A percentile compares a stretch with the other conserved stretches of the same genome.
Evolutionary conservation across 805 yeast genomes (phyloP).

Genomic region (Pichia cabralensis): DNA sequence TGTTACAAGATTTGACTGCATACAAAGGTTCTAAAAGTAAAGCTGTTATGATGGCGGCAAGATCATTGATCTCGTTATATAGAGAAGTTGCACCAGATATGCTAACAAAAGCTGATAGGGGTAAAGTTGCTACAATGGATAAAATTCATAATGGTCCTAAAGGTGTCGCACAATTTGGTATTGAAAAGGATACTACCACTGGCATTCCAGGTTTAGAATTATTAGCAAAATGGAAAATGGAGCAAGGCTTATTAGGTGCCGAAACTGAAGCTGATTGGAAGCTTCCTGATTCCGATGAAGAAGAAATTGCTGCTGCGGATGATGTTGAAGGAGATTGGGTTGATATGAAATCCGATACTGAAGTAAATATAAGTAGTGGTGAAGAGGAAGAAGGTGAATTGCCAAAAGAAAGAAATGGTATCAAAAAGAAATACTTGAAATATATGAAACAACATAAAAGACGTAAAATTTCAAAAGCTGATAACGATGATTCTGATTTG

Average conservation of each 20-base stretch:
- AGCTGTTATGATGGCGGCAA: conserved; percentile 90
- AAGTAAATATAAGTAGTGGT: conserved; percentile 44
- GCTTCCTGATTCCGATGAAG: conserved; percentile 45
- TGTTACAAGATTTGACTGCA: conserved; percentile 81
- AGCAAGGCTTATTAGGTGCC: conserved; percentile 43
- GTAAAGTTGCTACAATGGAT: conserved; percentile 82
- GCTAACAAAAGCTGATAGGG: conserved; percentile 85
- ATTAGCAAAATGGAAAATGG: conserved; percentile 74
- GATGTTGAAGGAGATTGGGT: conserved; percentile 92
- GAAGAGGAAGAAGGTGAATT: conserved; percentile 30
- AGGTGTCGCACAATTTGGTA: conserved; percentile 59
- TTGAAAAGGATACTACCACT: conserved; percentile 49
- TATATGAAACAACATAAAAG: conserved; percentile 23
- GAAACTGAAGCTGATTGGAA: conserved; percentile 55
- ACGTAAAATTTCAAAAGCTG: conserved; percentile 23
- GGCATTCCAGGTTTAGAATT: conserved; percentile 88
- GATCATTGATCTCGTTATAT: conserved; percentile 73
- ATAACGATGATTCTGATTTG: conserved; percentile 35
- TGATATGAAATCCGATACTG: conserved; percentile 62
- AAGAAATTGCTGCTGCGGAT: conserved; percentile 35
- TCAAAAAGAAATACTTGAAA: conserved; percentile 26
- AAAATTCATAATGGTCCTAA: conserved; percentile 47
- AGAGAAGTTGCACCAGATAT: conserved; percentile 96
- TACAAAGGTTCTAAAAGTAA: conserved; percentile 91
- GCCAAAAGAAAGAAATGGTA: conserved; percentile 25